Conservation (phyloP, 2,329 filamentous ascomycete species). For the Fusarium tricinctum region DNA sequence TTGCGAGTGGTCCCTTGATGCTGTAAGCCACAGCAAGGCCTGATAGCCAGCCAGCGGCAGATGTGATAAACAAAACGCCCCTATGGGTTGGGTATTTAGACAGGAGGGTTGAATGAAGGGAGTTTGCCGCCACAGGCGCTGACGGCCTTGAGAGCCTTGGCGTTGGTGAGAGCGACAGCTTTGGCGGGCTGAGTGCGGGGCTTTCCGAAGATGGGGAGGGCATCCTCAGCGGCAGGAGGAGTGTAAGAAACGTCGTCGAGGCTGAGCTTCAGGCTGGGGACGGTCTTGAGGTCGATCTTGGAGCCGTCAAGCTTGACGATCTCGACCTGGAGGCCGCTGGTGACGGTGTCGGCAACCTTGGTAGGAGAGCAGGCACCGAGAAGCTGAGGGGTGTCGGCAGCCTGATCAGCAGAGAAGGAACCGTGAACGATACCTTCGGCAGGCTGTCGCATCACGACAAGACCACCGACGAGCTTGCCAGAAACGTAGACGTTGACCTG, state of each 20-base stretch:
- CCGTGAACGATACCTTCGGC: conserved; percentile 52
- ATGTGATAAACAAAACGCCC: conserved; percentile 26
- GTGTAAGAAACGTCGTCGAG: conserved; percentile 50
- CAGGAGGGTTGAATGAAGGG: conserved; percentile 37
- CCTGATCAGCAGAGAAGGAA: conserved; percentile 65
- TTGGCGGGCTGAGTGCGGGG: conserved; percentile 36
- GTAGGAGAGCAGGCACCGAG: conserved; percentile 39
- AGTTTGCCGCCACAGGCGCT: conserved; percentile 39
- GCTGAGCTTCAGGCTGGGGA: conserved; percentile 55
- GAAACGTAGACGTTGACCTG: conserved; percentile 54
- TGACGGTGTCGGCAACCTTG: conserved; percentile 47
- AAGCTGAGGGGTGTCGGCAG: conserved; percentile 74
- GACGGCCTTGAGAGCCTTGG: conserved; percentile 39
- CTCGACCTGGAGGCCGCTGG: conserved; percentile 51
- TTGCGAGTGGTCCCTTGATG: conserved; percentile 41
- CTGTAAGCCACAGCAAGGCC: conserved; percentile 9
- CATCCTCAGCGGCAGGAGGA: conserved; percentile 42
- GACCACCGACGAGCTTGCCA: conserved; percentile 52
- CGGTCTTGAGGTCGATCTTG: conserved; percentile 52
- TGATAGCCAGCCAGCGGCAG: conserved; percentile 2
- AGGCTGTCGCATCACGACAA: conserved; percentile 57
- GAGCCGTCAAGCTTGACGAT: conserved; percentile 57
- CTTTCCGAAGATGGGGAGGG: conserved; percentile 50
- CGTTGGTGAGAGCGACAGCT: conserved; percentile 36
- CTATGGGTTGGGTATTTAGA: conserved; percentile 27